Evolutionary conservation across 78 protist species (phyloP).

Genomic region (Ministeria vibrans): DNA sequence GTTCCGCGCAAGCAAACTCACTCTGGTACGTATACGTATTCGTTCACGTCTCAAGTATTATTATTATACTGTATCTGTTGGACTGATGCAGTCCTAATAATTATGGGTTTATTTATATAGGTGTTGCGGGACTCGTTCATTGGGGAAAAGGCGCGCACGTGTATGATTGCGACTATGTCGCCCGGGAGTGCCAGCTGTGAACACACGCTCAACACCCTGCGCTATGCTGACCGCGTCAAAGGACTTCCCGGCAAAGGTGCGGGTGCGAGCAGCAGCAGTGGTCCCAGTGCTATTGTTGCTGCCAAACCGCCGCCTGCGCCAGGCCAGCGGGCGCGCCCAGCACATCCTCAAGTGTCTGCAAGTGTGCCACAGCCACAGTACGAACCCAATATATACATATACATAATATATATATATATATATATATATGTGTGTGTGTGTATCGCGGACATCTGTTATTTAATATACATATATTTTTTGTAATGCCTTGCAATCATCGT

Average conservation of each 20-base stretch:
- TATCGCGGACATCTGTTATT: neutral
- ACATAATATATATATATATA: neutral
- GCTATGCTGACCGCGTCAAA: slow-evolving; percentile 89
- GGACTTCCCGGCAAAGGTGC: slow-evolving; percentile 32
- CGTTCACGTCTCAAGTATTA: too few relatives aligned
- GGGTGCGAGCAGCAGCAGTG: neutral
- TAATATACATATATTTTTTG: neutral
- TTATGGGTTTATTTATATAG: too few relatives aligned
- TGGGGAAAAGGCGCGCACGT: slow-evolving; percentile 73
- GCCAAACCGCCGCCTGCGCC: neutral
- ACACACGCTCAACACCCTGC: slow-evolving; percentile 88
- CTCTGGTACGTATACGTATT: too few relatives aligned
- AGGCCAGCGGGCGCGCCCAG: neutral
- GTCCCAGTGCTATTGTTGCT: neutral
- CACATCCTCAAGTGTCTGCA: neutral
- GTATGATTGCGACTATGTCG: slow-evolving; percentile 85
- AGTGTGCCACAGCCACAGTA: neutral
- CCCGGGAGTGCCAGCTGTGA: slow-evolving; percentile 69
- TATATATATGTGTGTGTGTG: neutral
- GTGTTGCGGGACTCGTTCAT: slow-evolving; percentile 85
- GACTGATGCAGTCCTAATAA: too few relatives aligned
- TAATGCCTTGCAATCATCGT: neutral
- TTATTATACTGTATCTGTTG: too few relatives aligned
- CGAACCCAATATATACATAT: neutral
- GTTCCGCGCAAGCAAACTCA: slow-evolving; percentile 79